Conservation (phyloP, 306 rosid species). For the Benincasa hispida region DNA sequence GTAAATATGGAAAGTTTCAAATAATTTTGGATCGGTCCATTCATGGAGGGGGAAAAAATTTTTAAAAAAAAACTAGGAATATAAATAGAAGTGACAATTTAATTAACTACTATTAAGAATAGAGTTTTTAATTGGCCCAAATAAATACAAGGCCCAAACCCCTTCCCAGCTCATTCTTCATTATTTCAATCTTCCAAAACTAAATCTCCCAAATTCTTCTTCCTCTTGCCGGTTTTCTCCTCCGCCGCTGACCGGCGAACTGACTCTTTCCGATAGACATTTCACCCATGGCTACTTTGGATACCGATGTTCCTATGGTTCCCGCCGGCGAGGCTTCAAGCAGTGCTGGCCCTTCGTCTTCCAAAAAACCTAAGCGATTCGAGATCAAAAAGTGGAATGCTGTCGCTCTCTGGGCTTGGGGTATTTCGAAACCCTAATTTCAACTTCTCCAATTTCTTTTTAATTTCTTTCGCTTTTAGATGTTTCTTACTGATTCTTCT, state of each 20-base stretch:
- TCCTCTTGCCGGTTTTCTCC: background rate
- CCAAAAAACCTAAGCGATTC: conserved; percentile 69
- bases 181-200: background rate
- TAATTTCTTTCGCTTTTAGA: background rate
- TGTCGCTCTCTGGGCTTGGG: conserved; percentile 95
- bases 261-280: background rate
- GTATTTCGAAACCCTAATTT: conserved; percentile 30
- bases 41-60: too few relatives aligned
- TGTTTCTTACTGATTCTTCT: background rate
- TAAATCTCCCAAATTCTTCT: background rate
- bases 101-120: too few relatives aligned
- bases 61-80: too few relatives aligned
- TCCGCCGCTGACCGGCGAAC: background rate
- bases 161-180: background rate
- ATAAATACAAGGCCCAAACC: background rate
- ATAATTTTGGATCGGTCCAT: too few relatives aligned
- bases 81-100: too few relatives aligned
- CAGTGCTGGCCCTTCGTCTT: conserved; percentile 43
- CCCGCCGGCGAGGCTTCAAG: conserved; percentile 61
- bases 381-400: conserved; percentile 97
- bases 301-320: conserved; percentile 59
- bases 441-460: background rate
- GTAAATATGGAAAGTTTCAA: too few relatives aligned
- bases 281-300: conserved; percentile 47
- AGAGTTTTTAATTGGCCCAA: background rate